Base-by-base conservation (phyloP, 2,329 filamentous ascomycete genomes). In the Pseudogymnoascus sp. region DNA sequence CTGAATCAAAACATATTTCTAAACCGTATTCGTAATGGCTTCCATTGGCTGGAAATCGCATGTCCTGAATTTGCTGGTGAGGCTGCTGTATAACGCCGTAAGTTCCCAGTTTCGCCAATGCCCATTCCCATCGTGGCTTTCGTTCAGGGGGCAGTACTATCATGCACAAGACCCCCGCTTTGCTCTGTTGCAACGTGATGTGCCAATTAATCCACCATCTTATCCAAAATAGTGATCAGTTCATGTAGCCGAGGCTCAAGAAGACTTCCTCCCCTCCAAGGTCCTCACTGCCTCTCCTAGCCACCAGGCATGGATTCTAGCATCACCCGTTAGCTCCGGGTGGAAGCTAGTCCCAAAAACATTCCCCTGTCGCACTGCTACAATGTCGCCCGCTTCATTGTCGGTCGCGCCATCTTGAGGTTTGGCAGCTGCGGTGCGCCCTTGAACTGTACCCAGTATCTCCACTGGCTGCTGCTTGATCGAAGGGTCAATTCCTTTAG, bases 271-370 rank as follows among this genome's bases (percentile, higher is more conserved):
- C 31, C 18, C 34, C 23, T 69, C 63, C 21, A 73, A 64, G 45
- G 66, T 77, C 54, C 78, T 72, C 60, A 81, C 71, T 34, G 91
- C 89, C 75, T 93, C 85, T 69, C 82, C 78, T 73, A 99, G 72
- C 95, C 95, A 99, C 95, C 95, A 97, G 4, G 85, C 81, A 75
- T 99, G 95, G 71, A 97, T 96, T 63, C 95, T 83, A 64, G 86
- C 80, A 77, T 99, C 95, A 6, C 86, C 84, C 0, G 93, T 97
- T 74, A 99, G 75, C 75, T 99, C 95, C 0, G 95, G 95, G 71
- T 97, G 95, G 73, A 97, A 99, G 71, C 93, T 97, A 2, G 90
- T 97, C 3, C 92, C 95, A 70, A 97, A 89, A 0, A 96, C 88
- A 75, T 97, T 97, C 0, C 89, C 91, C 77, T 97, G 93, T 67